These are phyloP conservation scores for Bacidia gigantensis DNA, from an alignment of 495 filamentous ascomycete species.

Conservation along the genomic window DNA sequence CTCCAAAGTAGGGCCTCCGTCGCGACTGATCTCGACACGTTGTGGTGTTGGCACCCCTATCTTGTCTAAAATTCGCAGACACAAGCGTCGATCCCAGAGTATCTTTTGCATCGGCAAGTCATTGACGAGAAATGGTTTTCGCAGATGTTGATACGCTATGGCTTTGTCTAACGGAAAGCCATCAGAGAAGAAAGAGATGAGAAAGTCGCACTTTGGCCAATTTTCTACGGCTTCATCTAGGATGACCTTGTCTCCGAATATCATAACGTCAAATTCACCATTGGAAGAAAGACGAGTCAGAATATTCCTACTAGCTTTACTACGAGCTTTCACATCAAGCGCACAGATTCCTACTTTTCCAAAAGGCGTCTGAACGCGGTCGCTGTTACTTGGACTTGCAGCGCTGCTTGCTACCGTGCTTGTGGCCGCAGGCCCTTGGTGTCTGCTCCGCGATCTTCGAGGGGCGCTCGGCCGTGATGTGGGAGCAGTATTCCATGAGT, in stretches of 20 bases:
- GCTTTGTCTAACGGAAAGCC: conserved; percentile 96
- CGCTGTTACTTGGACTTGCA: conserved; percentile 26
- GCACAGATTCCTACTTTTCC: conserved; percentile 87
- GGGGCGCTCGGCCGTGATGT: conserved; percentile 19
- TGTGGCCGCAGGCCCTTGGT: conserved; percentile 54
- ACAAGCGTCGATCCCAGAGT: conserved; percentile 87
- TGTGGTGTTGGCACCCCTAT: conserved; percentile 81
- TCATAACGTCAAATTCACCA: conserved; percentile 85
- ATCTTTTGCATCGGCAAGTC: conserved; percentile 97
- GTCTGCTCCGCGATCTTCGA: conserved; percentile 55
- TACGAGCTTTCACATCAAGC: conserved; percentile 86
- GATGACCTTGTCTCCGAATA: conserved; percentile 98
- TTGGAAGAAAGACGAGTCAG: conserved; percentile 79
- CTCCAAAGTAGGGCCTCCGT: conserved; percentile 73
- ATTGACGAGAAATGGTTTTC: conserved; percentile 94
- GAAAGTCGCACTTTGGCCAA: conserved; percentile 68
- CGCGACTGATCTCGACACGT: conserved; percentile 83
- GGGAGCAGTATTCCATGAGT: conserved; percentile 16
- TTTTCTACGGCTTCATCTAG: conserved; percentile 77
- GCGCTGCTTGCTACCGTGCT: conserved; percentile 60
- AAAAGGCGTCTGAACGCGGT: conserved; percentile 21
- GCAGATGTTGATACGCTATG: conserved; percentile 78
- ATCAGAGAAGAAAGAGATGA: conserved; percentile 96
- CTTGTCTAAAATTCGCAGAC: conserved; percentile 71
- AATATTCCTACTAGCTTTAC: conserved; percentile 92